Conservation (phyloP, 345 rosid species). For the Populus davidiana region DNA sequence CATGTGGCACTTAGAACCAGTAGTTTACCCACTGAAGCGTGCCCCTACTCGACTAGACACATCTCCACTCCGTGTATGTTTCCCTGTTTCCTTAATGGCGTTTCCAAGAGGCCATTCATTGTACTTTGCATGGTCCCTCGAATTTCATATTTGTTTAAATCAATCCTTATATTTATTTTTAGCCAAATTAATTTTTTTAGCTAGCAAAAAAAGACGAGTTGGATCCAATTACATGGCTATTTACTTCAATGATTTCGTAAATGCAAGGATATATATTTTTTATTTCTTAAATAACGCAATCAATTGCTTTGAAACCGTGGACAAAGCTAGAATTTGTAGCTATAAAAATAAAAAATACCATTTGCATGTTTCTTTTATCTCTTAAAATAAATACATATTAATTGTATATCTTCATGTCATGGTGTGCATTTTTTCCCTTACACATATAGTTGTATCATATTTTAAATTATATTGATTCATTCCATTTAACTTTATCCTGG, state of each 20-base stretch:
- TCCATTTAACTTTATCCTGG: neutral
- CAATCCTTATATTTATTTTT: neutral
- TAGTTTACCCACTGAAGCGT: neutral
- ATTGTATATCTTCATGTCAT: no score
- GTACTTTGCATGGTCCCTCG: neutral
- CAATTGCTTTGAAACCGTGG: no score
- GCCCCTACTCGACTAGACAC: constrained; percentile 10
- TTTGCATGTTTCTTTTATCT: no score
- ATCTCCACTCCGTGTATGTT: neutral
- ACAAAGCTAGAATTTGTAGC: no score
- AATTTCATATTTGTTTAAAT: neutral
- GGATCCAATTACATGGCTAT: neutral
- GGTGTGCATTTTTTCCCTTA: no score
- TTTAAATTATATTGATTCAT: no score
- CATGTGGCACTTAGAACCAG: constrained; percentile 11
- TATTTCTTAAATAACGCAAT: no score
- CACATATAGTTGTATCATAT: no score
- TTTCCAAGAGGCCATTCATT: neutral
- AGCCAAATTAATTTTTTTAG: neutral
- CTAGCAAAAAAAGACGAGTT: neutral
- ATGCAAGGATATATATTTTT: neutral
- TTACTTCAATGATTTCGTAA: neutral
- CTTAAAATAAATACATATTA: no score
- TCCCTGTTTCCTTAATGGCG: neutral
- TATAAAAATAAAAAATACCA: no score